Base-by-base conservation (phyloP, 805 yeast genomes). In the Ogataea ganodermae region DNA sequence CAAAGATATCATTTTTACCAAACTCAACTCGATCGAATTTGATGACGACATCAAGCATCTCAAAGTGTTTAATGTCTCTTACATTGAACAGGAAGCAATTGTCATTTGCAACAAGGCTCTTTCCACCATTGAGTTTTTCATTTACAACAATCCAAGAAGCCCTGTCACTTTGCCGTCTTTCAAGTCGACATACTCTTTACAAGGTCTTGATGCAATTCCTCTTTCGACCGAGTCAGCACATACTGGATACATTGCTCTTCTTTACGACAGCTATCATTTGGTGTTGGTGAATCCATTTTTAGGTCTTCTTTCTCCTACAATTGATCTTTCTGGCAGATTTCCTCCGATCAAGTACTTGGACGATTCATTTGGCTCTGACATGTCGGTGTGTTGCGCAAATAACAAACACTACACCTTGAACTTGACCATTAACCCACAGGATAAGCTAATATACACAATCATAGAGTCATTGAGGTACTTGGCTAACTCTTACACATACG, bases 1-100 rank as follows among this genome's bases (percentile, higher is more conserved):
- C 32, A 87, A 85, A 55, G 96, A 89, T 61, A 75, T 84, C 57
- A 82, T 84, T n/a, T 67, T 88, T 50, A 80, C 90, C 0, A 79
- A 76, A 57, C 64, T 86, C 2, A 81, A 80, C 14, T 63, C 77
- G 0, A 58, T 65, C 72, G 32, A 68, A 61, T 43, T 66, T 10
- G 60, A 63, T 16, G 67, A 68, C 4, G 59, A 66, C n/a, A 50
- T 61, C 9, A 41, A 54, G 1, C 42, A 61, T 14, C 51, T 78
- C 23, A 70, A 71, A 38, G 60, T 74, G 1, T 61, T 66, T 41
- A 71, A 71, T 7, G 49, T 79, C n/a, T 56, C 60, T 4, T 78
- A 69, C 51, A 75, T 74, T 18, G 79, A 76, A 23, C 79, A 78
- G 54, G 92, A 88, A 59, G 84, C 83, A 0, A 59, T 88, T 1